These are phyloP conservation scores for Colletotrichum sp. DNA, from an alignment of 2,329 filamentous ascomycete species.

Conservation along the genomic window DNA sequence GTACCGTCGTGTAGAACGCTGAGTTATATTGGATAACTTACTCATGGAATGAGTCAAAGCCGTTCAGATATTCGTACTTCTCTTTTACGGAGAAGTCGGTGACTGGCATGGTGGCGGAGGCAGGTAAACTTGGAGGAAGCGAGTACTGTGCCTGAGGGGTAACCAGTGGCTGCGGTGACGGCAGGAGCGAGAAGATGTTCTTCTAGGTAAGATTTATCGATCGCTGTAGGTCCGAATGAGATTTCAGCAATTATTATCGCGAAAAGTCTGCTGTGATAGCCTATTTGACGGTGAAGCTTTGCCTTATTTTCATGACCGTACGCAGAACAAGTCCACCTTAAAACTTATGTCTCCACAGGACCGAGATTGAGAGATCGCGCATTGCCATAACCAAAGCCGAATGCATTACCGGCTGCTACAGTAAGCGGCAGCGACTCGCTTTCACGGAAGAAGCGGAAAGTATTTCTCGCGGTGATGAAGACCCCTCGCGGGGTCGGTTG, in stretches of 20 bases:
- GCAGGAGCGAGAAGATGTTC: neutral
- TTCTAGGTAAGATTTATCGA: neutral
- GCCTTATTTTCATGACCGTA: neutral
- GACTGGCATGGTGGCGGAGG: conserved; percentile 38
- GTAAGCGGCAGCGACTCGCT: accelerated
- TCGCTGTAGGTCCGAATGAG: accelerated
- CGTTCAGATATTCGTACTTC: conserved; percentile 69
- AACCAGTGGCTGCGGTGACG: neutral
- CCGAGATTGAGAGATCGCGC: no score
- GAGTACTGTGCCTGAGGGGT: accelerated
- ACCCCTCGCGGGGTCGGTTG: neutral
- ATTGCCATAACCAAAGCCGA: neutral
- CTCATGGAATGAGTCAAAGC: conserved; percentile 74
- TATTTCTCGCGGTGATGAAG: neutral
- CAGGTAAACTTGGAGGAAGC: neutral
- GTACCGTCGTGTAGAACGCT: no score
- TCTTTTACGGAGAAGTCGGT: conserved; percentile 38
- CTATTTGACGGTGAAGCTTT: neutral
- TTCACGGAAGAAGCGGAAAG: neutral
- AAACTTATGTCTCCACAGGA: neutral
- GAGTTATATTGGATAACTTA: conserved; percentile 43
- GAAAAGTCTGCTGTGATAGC: neutral
- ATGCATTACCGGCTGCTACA: neutral
- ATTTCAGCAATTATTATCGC: neutral
- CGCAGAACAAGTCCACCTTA: neutral